These are phyloP conservation scores for Tricholoma hemisulphureum DNA, from an alignment of 768 basidiomycete species.

Conservation along the genomic window DNA sequence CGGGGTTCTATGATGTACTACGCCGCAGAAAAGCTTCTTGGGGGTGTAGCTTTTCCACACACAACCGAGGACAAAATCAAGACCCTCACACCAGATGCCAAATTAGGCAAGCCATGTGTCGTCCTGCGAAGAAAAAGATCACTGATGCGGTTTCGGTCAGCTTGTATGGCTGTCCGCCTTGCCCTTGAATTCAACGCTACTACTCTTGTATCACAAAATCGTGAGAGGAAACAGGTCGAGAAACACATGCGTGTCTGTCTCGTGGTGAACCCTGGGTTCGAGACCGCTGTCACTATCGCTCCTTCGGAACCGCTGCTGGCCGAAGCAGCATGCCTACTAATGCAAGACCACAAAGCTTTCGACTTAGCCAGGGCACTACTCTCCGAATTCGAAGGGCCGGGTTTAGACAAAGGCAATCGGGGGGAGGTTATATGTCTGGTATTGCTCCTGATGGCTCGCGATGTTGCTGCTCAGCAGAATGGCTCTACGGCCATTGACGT, in stretches of 20 bases:
- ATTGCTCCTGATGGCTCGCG: too few relatives aligned
- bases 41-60: background rate
- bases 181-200: slow-evolving; percentile 7
- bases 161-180: slow-evolving; percentile 9
- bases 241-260: slow-evolving; percentile 8
- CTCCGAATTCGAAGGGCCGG: too few relatives aligned
- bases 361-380: too few relatives aligned
- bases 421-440: too few relatives aligned
- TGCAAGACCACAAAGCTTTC: too few relatives aligned
- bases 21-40: background rate
- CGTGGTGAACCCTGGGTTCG: too few relatives aligned
- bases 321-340: too few relatives aligned
- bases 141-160: background rate
- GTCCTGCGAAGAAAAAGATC: background rate
- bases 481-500: background rate
- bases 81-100: background rate
- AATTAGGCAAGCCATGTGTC: background rate
- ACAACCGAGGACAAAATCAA: background rate
- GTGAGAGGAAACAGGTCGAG: slow-evolving; percentile 2
- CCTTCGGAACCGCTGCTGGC: too few relatives aligned
- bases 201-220: background rate
- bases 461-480: background rate
- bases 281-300: too few relatives aligned
- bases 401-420: background rate
- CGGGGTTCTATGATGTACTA: background rate